These are phyloP conservation scores for Carallia brachiata DNA, from an alignment of 345 rosid genomes.

Conservation along the genomic window DNA sequence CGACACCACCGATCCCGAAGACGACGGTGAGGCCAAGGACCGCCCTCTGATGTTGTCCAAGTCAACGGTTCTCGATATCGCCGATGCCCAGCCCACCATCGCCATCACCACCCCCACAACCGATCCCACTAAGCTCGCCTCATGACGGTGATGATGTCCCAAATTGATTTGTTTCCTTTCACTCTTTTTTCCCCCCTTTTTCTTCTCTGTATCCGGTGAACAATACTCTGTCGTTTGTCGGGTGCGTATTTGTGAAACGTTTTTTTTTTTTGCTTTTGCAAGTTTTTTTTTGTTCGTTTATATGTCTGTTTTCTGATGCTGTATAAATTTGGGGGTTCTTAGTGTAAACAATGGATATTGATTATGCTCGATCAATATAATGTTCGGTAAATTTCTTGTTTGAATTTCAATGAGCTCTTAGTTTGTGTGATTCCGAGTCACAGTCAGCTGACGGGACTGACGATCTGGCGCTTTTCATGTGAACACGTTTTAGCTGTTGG, in stretches of 20 bases:
- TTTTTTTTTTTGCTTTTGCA: too few relatives aligned
- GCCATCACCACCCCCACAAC: constrained; percentile 15
- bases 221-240: background rate
- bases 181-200: background rate
- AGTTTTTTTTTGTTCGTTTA: background rate
- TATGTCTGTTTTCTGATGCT: background rate
- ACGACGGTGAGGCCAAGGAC: constrained; percentile 53
- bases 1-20: constrained; percentile 51
- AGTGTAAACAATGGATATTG: background rate
- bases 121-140: constrained; percentile 23
- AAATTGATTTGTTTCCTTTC: background rate
- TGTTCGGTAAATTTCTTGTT: background rate
- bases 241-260: background rate
- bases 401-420: background rate
- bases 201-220: background rate
- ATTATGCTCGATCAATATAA: background rate
- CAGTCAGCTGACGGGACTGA: too few relatives aligned
- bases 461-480: too few relatives aligned
- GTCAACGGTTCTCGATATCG: constrained; percentile 18
- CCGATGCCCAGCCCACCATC: constrained; percentile 8
- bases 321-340: background rate
- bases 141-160: constrained; percentile 10
- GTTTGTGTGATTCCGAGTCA: too few relatives aligned
- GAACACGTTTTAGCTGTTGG: too few relatives aligned
- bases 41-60: constrained; percentile 52